Evolutionary conservation across 768 basidiomycete genomes (phyloP).

Genomic region (Tricholoma bakamatsutake): DNA sequence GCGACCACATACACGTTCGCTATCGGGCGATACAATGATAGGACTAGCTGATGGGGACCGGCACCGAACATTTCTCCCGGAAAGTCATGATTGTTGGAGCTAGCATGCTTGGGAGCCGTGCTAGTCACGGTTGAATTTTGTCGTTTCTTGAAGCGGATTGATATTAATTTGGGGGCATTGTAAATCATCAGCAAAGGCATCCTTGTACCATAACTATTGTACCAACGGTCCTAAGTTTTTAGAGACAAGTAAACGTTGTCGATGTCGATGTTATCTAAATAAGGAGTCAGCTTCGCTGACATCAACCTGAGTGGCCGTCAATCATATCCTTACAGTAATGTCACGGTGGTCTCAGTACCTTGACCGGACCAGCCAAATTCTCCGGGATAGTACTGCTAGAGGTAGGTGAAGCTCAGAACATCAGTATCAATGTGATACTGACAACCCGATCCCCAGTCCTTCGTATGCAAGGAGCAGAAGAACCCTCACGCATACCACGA

Average conservation of each 20-base stretch:
- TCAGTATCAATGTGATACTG: not conserved
- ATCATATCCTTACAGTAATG: conserved; percentile 20
- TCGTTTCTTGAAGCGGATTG: too few species aligned
- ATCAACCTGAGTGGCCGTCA: not conserved
- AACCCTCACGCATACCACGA: conserved; percentile 52
- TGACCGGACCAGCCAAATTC: conserved; percentile 30
- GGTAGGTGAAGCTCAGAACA: conserved; percentile 19
- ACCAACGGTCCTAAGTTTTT: too few species aligned
- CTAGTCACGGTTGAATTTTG: not conserved
- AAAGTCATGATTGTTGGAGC: too few species aligned
- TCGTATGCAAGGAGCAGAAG: conserved; percentile 72
- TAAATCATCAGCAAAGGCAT: too few species aligned
- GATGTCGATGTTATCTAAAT: too few species aligned
- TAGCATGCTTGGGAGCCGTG: not conserved
- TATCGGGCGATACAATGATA: conserved; percentile 8
- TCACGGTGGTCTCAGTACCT: conserved; percentile 33
- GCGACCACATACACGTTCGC: conserved; percentile 11
- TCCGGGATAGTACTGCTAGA: conserved; percentile 29
- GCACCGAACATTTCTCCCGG: conserved; percentile 7
- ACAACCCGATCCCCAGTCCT: conserved; percentile 38
- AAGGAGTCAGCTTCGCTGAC: too few species aligned
- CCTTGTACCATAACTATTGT: too few species aligned
- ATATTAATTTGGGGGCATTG: too few species aligned
- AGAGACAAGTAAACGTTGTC: too few species aligned
- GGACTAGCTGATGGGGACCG: conserved; percentile 2